phyloP scores from a whole-genome alignment of 1,284 basidiomycete species.

The Trametes polyzona region DNA sequence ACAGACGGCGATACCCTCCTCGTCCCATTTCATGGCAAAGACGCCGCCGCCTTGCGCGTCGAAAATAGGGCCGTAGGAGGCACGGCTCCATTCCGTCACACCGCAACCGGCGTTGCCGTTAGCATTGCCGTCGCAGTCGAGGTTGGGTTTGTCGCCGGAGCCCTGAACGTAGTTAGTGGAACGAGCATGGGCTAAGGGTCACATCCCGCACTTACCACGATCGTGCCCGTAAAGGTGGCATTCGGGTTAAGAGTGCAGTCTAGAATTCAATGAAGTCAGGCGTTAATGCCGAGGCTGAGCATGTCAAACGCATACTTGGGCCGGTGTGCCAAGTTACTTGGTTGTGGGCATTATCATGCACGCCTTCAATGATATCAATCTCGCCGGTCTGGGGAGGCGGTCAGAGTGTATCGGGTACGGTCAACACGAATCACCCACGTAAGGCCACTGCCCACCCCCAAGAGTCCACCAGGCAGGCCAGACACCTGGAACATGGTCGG shows the following conservation, averaged over 20 bases:
- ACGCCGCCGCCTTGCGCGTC: constrained; percentile 76
- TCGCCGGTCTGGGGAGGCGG: constrained; percentile 60
- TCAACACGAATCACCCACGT: constrained; percentile 38
- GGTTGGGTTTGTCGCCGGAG: constrained; percentile 47
- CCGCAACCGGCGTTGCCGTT: constrained; percentile 70
- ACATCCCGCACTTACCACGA: constrained; percentile 47
- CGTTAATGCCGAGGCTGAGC: not conserved
- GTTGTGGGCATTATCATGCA: constrained; percentile 77
- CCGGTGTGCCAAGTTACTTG: constrained; percentile 77
- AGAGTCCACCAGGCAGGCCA: constrained; percentile 73
- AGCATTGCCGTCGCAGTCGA: constrained; percentile 55
- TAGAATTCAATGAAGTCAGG: constrained; percentile 23
- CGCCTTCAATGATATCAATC: constrained; percentile 82
- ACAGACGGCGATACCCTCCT: constrained; percentile 74
- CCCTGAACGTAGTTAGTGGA: constrained; percentile 31
- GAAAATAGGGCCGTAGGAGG: constrained; percentile 74
- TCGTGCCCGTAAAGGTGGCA: constrained; percentile 58
- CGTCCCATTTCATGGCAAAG: constrained; percentile 81
- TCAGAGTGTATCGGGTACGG: not conserved
- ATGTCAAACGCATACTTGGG: constrained; percentile 42
- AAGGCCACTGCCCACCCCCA: constrained; percentile 58
- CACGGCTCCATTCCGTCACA: constrained; percentile 68
- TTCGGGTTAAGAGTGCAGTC: constrained; percentile 51
- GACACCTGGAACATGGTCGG: constrained; percentile 44
- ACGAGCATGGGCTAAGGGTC: not conserved